Base-by-base conservation (phyloP, 2,329 filamentous ascomycete species). In the Diplodia mutila region DNA sequence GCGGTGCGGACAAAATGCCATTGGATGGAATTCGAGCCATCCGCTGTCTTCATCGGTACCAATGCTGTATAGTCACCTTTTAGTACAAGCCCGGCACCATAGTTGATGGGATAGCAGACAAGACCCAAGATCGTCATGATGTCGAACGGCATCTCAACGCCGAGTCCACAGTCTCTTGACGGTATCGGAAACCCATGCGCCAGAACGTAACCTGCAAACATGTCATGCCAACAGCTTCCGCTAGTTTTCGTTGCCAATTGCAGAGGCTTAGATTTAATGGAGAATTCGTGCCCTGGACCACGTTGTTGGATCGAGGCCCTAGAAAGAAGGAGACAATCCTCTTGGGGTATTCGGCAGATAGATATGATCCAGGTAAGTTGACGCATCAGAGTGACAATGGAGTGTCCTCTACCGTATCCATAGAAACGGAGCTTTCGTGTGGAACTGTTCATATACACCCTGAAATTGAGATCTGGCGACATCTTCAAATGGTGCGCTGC, bases 191-290 rank as follows among this genome's bases (percentile, higher is more conserved):
- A 61, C 23, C 27, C 42, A 14, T 29, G 12, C 8, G 57, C 57
- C 37, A 61, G 25, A 18, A 61, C 21, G 27, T 21, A 46, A 11
- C 57, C 57, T 3, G 9, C 57, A 16, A 61, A 61, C 57, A 61
- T 61, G 37, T 48, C 37, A 3, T 61, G 57, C 57, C 57, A 61
- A n/a, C 57, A 61, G 37, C n/a, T 25, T 14, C 53, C 53, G 2
- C n/a, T 11, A 16, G 27, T 14, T 14, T 29, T 29, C 37, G 27
- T 25, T 6, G 55, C 32, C 5, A 9, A 5, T 29, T 59, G 18
- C 18, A 59, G 21, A 4, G 55, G 55, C 11, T 21, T 4, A 6
- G n/a, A 2, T 2, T 46, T 27, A 4, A 59, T 59, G 16, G 14
- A n/a, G 9, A 59, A 27, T 25, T 25, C 9, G 8, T 12, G 27